phyloP scores from a whole-genome alignment of 139 green algal genomes.

The Coelastrella sp. region DNA sequence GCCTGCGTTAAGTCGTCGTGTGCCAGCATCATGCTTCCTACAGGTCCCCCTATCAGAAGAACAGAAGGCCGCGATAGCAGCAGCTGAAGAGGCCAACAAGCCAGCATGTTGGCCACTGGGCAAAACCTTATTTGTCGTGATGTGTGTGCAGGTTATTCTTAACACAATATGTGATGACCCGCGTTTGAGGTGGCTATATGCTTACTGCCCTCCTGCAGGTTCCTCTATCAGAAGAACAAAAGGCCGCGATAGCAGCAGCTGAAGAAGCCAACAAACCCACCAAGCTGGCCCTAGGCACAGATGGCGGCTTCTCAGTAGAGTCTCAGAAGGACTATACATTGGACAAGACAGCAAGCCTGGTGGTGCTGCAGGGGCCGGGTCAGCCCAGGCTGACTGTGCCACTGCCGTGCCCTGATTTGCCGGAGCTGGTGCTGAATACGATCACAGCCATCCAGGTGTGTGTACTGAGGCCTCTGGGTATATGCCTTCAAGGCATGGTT shows the following conservation, averaged over 20 bases:
- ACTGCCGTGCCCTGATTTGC: constrained; percentile 85
- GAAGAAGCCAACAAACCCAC: constrained; percentile 51
- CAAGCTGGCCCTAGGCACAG: constrained; percentile 75
- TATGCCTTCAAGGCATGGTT: too few species aligned
- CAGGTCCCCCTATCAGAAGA: constrained; percentile 22
- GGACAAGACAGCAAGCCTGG: constrained; percentile 58
- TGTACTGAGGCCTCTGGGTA: too few species aligned
- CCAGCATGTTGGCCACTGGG: too few species aligned
- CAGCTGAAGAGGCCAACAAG: neutral
- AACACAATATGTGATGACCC: too few species aligned
- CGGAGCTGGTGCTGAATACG: constrained; percentile 81
- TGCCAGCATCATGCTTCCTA: neutral
- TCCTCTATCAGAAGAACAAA: constrained; percentile 23
- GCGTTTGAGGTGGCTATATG: too few species aligned
- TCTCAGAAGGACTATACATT: constrained; percentile 54
- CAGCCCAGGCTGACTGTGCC: constrained; percentile 53
- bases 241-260: constrained; percentile 41
- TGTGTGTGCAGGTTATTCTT: too few species aligned
- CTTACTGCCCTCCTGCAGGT: too few species aligned
- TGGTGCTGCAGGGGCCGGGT: constrained; percentile 51
- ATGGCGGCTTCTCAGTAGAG: constrained; percentile 71
- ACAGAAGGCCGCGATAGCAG: constrained; percentile 46
- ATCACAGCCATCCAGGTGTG: constrained; percentile 72
- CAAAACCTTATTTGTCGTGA: too few species aligned
- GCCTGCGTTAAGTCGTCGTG: too few species aligned